Conservation (phyloP, 1,284 basidiomycete species). For the Gomphus bonarii region DNA sequence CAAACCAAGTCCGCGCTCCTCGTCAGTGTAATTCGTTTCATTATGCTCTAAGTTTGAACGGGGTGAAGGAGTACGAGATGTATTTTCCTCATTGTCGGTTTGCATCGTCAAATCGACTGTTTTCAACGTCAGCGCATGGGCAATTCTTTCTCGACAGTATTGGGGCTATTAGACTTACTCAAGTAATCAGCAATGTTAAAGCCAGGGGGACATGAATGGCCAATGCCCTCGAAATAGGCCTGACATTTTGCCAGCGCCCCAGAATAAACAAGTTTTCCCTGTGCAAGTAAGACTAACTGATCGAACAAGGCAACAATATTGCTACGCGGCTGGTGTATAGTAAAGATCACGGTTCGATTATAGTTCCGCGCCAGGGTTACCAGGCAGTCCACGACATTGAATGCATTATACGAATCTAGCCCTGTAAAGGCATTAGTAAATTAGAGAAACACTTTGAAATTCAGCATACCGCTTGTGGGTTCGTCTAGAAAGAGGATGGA, state of each 20-base stretch:
- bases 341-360: slow-evolving; percentile 94
- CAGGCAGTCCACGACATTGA: slow-evolving; percentile 86
- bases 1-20: slow-evolving; percentile 25
- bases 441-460: background rate
- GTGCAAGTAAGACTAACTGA: slow-evolving; percentile 77
- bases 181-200: slow-evolving; percentile 96
- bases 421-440: slow-evolving; percentile 31
- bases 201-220: slow-evolving; percentile 82
- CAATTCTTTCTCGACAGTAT: background rate
- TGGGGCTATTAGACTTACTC: slow-evolving; percentile 41
- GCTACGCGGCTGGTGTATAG: slow-evolving; percentile 96
- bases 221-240: slow-evolving; percentile 72
- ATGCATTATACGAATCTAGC: slow-evolving; percentile 91
- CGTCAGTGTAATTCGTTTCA: slow-evolving; percentile 3
- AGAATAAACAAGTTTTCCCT: slow-evolving; percentile 77
- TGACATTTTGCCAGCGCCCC: slow-evolving; percentile 69
- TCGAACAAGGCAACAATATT: slow-evolving; percentile 97
- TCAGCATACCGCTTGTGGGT: slow-evolving; percentile 74
- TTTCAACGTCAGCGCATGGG: background rate
- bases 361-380: slow-evolving; percentile 80
- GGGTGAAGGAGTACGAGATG: background rate
- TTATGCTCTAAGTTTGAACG: slow-evolving; percentile 5
- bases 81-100: slow-evolving; percentile 35
- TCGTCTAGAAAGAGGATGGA: slow-evolving; percentile 95
- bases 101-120: slow-evolving; percentile 82